Conservation (phyloP, 257 asterid species). For the Solanum tarijense region DNA sequence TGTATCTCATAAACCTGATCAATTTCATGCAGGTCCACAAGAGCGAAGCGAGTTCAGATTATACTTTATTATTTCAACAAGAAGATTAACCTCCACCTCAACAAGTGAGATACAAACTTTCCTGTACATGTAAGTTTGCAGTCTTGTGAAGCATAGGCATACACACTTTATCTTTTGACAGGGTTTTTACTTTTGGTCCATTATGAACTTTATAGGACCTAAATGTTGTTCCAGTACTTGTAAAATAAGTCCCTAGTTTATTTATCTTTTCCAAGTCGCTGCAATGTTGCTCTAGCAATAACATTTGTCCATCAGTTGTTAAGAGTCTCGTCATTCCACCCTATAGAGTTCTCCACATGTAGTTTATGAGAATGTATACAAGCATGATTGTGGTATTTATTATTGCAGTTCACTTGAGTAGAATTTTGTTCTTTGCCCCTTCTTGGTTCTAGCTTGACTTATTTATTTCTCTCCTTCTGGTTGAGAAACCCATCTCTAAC, state of each 20-base stretch:
- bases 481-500: neutral
- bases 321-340: neutral
- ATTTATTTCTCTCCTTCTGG: neutral
- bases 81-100: conserved; percentile 30
- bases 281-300: neutral
- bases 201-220: neutral
- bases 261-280: neutral
- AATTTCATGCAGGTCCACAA: conserved; percentile 52
- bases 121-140: neutral
- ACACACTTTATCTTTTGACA: neutral
- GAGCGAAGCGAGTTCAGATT: conserved; percentile 63
- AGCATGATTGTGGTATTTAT: neutral
- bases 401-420: neutral
- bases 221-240: neutral
- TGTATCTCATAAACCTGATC: neutral
- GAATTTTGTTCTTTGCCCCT: neutral
- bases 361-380: neutral
- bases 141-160: neutral
- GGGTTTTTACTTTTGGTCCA: neutral
- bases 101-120: neutral
- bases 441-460: neutral
- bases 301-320: neutral
- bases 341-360: neutral
- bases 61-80: conserved; percentile 62
- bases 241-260: neutral